Evolutionary conservation across 768 basidiomycete genomes (phyloP).

Genomic region (Kwoniella dendrophila): DNA sequence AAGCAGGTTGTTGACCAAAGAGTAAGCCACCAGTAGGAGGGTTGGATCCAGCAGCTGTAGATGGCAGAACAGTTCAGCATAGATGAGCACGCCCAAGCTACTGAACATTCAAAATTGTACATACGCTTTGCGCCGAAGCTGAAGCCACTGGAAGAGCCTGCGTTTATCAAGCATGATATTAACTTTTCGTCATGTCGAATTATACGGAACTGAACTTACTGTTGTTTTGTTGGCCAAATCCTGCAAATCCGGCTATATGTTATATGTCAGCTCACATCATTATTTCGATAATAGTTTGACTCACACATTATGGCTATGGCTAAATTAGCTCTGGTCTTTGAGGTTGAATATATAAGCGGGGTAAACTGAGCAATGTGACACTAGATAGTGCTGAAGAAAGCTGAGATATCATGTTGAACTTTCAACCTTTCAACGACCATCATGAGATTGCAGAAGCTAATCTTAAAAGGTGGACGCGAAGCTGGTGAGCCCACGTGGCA

Average conservation of each 20-base stretch:
- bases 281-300: neutral
- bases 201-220: slow-evolving; percentile 13
- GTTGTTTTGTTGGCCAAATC: slow-evolving; percentile 45
- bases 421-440: no score
- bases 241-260: slow-evolving; percentile 41
- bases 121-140: slow-evolving; percentile 31
- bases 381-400: neutral
- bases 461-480: no score
- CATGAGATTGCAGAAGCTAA: no score
- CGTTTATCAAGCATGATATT: neutral
- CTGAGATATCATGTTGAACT: no score
- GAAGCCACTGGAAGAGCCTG: slow-evolving; percentile 24
- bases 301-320: slow-evolving; percentile 9
- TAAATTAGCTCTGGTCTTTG: neutral
- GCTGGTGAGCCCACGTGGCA: neutral
- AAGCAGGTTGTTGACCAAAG: slow-evolving; percentile 23
- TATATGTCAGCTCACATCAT: slow-evolving; percentile 1
- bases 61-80: slow-evolving; percentile 2
- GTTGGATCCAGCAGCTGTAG: slow-evolving; percentile 21
- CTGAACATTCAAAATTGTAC: slow-evolving; percentile 3
- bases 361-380: neutral
- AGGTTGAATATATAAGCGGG: neutral
- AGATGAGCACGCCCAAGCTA: neutral
- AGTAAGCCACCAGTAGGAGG: slow-evolving; percentile 28
- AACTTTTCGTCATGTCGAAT: neutral